A percentile compares a stretch with the other conserved stretches of the same genome.
Conservation (phyloP, 495 filamentous ascomycete species). For the Penicillium pulvis region DNA sequence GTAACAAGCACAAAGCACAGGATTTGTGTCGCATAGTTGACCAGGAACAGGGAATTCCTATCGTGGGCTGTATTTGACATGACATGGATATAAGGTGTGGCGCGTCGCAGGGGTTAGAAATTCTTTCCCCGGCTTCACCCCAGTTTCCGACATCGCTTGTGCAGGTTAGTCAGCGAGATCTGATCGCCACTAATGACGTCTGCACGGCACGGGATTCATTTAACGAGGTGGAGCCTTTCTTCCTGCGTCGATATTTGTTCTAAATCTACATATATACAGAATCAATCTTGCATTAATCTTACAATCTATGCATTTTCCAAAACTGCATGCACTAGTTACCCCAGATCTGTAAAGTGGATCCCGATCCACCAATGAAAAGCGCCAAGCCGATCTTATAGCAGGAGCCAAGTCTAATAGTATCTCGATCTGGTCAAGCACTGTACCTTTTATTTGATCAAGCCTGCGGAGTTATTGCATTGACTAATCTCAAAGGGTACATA, state of each 20-base stretch:
- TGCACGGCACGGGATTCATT: neutral
- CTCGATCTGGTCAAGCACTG: neutral
- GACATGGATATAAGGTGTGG: neutral
- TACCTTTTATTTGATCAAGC: neutral
- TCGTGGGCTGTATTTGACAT: neutral
- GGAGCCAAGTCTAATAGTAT: neutral
- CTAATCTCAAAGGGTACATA: no score
- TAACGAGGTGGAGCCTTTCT: neutral
- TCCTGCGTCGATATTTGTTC: neutral
- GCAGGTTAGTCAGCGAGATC: slow-evolving; percentile 9
- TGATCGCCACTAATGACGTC: slow-evolving; percentile 9
- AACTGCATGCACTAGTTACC: neutral
- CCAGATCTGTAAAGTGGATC: slow-evolving; percentile 3
- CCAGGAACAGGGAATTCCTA: slow-evolving; percentile 11
- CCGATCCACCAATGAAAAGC: neutral
- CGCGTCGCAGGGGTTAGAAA: neutral
- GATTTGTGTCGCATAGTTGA: slow-evolving; percentile 18
- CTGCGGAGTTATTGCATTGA: neutral
- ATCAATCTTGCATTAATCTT: neutral
- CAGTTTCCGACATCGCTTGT: slow-evolving; percentile 3
- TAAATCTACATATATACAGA: neutral
- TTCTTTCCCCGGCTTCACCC: neutral
- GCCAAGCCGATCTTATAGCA: neutral
- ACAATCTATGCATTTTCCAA: neutral
- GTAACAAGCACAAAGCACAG: slow-evolving; percentile 14